Conservation (phyloP, 768 basidiomycete genomes). For the Psilocybe cyanescens region DNA sequence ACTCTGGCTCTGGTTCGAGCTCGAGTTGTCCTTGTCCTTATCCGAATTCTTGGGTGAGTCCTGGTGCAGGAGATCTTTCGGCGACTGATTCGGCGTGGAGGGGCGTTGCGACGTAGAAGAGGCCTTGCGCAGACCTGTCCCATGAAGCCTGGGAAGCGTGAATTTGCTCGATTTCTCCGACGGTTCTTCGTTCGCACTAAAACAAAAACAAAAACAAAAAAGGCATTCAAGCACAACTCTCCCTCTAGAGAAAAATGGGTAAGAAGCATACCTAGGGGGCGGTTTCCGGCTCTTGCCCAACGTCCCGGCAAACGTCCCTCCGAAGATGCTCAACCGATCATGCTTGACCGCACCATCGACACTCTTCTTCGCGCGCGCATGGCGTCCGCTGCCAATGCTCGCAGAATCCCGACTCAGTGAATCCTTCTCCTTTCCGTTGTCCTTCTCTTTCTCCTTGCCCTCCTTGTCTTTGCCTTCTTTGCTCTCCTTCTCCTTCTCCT, state of each 20-base stretch:
- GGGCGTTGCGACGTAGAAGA: slow-evolving; percentile 47
- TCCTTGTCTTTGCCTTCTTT: slow-evolving; percentile 29
- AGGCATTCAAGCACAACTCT: background rate
- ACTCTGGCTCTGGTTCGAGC: background rate
- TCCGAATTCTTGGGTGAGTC: slow-evolving; percentile 20
- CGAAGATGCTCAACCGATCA: slow-evolving; percentile 86
- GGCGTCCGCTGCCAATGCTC: slow-evolving; percentile 33
- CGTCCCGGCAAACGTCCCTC: slow-evolving; percentile 60
- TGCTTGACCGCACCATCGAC: slow-evolving; percentile 46
- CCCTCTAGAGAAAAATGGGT: slow-evolving; percentile 3
- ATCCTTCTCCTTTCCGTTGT: slow-evolving; percentile 35
- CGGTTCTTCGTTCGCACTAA: slow-evolving; percentile 33
- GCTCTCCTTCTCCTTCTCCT: slow-evolving; percentile 30
- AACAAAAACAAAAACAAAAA: background rate
- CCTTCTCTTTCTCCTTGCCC: slow-evolving; percentile 27
- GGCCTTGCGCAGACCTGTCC: slow-evolving; percentile 41
- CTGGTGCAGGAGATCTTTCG: slow-evolving; percentile 8
- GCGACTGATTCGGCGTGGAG: slow-evolving; percentile 33
- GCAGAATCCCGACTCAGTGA: slow-evolving; percentile 28
- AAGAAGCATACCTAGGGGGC: slow-evolving; percentile 63
- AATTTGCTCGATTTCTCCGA: slow-evolving; percentile 47
- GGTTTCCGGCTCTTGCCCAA: slow-evolving; percentile 80
- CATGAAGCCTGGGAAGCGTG: slow-evolving; percentile 52
- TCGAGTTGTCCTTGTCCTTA: background rate
- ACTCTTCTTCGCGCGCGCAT: slow-evolving; percentile 53